Base-by-base conservation (phyloP, 345 rosid species). In the Capsella bursapastoris region DNA sequence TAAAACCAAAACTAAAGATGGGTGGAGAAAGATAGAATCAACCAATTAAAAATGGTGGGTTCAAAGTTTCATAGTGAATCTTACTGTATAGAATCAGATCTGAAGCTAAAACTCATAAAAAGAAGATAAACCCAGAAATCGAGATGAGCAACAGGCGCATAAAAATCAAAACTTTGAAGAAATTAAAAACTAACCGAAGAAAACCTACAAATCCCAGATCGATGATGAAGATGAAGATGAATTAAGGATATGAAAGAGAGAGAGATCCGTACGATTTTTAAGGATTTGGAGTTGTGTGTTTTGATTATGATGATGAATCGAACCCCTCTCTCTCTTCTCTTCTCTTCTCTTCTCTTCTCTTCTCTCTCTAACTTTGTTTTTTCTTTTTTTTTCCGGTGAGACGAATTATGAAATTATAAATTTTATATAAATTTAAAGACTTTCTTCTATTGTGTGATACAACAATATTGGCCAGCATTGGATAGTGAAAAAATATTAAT, bases 31-130 rank as follows among this genome's bases (percentile, higher is more conserved):
- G 9, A 37, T 0, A 59, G 0, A 70, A 58, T 34, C 35, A 0
- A 4, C 48, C 2, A 4, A 60, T 5, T 4, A 58, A 71, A 43
- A 32, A 47, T 10, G 16, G 7, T 12, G 25, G 15, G 15, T 3
- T 15, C 14, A 25, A 14, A 3, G 4, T 35, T 22, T 10, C 1
- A 50, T 37, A 29, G 9, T 3, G 41, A 35, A 64, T 55, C 64
- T 0, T 13, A 64, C 10, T 34, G 13, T 14, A 47, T 6, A 63
- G 50, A 70, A 71, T 72, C 57, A 71, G 76, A 77, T 77, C 80
- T 77, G 72, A 34, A 77, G 80, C 67, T 71, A 29, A 51, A 63
- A 45, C 1, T 5, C 12, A 44, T 10, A 35, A 27, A 50, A 18
- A 47, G 22, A 18, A 18, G 22, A 18, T 18, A 63, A 57, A 56